Base-by-base conservation (phyloP, 208 protist species). In the Wallacemonas sp. region DNA sequence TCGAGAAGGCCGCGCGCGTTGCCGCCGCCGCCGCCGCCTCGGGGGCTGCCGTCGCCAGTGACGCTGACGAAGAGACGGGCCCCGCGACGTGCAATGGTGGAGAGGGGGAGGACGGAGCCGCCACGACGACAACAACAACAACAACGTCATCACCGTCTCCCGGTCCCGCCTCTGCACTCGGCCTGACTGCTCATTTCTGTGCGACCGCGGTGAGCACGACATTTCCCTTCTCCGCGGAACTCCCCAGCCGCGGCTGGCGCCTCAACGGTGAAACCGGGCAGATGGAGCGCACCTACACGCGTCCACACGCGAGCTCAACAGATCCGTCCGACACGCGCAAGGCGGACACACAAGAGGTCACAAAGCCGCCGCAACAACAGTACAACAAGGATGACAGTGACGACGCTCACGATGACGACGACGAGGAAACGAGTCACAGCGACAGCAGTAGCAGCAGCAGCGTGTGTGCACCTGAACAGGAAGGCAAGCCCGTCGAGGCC, bases 211-310 rank as follows among this genome's bases (percentile, higher is more conserved):
- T 38, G 16, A 50, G 57, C 41, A 14, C 38, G 29, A 41, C 57
- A 18, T 89, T 96, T 57, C 87, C 91, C 5, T 81, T 92, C 57
- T 74, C 84, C 42, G 72, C 92, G 18, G 83, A 92, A 16, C 73
- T 96, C 10, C 87, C 91, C 20, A 82, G 79, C 54, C 91, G 90
- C 44, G 88, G 88, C 12, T 93, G 87, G 87, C 41, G 46, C 29
- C 14, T 76, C 14, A 22, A 20, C 2, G 23, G 12, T 4, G 26
- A 38, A 23, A 64, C 33, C 8, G 57, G 57, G 3, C 16, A 45
- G 26, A 14, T 64, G 57, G 23, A 45, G 26, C 16, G 8, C 5
- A 64, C 57, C 25, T 59, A 36, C 23, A 39, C 16, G 36, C 36
- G 7, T 41, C 10, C 7, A 7, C 36, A 41, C 36, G 36, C 36